Percentiles rank a stretch among this genome's conserved stretches.
These are phyloP conservation scores for Thalassiosira sp. DNA, from an alignment of 352 stramenopile genomes.

Conservation along the genomic window DNA sequence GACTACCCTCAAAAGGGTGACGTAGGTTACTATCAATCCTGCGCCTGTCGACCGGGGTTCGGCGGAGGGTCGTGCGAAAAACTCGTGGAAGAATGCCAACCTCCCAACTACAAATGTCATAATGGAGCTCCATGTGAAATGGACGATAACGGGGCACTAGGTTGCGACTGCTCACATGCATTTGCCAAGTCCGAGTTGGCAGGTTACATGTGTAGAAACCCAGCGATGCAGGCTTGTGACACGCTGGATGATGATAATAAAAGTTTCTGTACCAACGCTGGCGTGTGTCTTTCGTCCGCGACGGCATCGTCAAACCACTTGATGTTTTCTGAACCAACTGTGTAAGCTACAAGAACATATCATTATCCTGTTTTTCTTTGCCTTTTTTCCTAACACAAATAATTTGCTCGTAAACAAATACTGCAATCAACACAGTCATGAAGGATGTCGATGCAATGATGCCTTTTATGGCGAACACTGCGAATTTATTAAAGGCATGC, in stretches of 20 bases:
- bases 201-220: background rate
- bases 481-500: background rate
- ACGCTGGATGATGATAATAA: background rate
- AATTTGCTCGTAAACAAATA: background rate
- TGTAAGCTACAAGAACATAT: no score
- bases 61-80: background rate
- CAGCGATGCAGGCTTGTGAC: background rate
- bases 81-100: background rate
- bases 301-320: slow-evolving; percentile 1
- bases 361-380: no score
- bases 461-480: background rate
- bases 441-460: background rate
- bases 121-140: background rate
- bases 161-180: background rate
- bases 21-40: slow-evolving; percentile 7
- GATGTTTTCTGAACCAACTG: slow-evolving; percentile 9
- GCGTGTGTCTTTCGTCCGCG: background rate
- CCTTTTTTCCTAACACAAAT: background rate
- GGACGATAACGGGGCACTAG: background rate
- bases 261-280: background rate
- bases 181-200: background rate
- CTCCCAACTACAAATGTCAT: background rate
- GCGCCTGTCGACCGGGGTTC: background rate
- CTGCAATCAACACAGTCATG: background rate
- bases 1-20: slow-evolving; percentile 12